Conservation (phyloP, 345 rosid species). For the Pelargonium nanum region DNA sequence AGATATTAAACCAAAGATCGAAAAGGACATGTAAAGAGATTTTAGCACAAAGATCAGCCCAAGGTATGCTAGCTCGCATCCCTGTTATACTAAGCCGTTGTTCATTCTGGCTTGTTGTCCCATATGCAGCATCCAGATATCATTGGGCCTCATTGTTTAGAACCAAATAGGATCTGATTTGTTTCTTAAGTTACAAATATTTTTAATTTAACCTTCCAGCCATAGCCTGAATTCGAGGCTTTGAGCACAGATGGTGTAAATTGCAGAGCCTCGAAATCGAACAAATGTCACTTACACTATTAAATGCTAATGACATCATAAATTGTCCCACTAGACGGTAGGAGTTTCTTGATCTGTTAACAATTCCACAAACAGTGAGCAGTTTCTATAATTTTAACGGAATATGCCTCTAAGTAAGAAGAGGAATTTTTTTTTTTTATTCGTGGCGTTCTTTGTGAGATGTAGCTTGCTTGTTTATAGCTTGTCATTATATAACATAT, state of each 20-base stretch:
- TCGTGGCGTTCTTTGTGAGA: too few relatives aligned
- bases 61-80: conserved; percentile 15
- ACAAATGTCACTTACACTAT: conserved; percentile 9
- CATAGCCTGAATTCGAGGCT: too few relatives aligned
- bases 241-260: conserved; percentile 15
- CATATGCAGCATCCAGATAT: too few relatives aligned
- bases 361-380: conserved; percentile 1
- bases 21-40: conserved; percentile 15
- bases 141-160: not conserved
- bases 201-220: not conserved
- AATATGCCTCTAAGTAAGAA: too few relatives aligned
- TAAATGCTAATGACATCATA: conserved; percentile 10
- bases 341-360: conserved; percentile 10
- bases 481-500: too few relatives aligned
- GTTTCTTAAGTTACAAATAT: too few relatives aligned
- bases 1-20: conserved; percentile 26
- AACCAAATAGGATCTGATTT: not conserved
- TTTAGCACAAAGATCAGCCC: conserved; percentile 8
- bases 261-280: conserved; percentile 15
- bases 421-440: too few relatives aligned
- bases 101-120: conserved; percentile 10
- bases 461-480: too few relatives aligned
- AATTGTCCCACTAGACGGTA: conserved; percentile 7
- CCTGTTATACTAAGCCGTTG: not conserved
- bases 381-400: too few relatives aligned